phyloP scores from a whole-genome alignment of 257 asterid genomes.

The Gentiana dahurica region DNA sequence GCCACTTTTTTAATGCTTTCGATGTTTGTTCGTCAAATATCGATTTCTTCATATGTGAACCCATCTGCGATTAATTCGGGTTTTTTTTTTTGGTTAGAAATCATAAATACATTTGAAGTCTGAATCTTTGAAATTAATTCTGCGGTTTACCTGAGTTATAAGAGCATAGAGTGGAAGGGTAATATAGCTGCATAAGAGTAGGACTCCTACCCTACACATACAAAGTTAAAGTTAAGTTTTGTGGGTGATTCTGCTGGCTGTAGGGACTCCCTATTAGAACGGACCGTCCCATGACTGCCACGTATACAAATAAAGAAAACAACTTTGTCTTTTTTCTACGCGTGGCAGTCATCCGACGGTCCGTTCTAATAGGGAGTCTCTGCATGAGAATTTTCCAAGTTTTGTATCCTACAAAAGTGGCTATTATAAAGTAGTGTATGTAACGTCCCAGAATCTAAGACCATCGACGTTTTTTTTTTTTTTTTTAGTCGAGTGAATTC shows the following conservation, averaged over 20 bases:
- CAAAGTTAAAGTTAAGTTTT: background rate
- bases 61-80: constrained; percentile 43
- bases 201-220: constrained; percentile 46
- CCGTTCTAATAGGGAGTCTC: constrained; percentile 51
- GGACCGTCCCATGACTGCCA: constrained; percentile 32
- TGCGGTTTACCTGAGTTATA: constrained; percentile 52
- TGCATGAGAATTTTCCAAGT: constrained; percentile 13
- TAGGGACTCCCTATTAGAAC: too few species aligned
- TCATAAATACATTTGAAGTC: background rate
- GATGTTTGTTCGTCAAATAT: constrained; percentile 91
- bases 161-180: constrained; percentile 84
- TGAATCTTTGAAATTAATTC: background rate
- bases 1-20: constrained; percentile 90
- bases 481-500: too few species aligned
- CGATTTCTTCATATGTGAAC: constrained; percentile 72
- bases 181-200: constrained; percentile 69
- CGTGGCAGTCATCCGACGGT: background rate
- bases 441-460: too few species aligned
- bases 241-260: background rate
- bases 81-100: background rate
- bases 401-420: constrained; percentile 61
- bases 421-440: too few species aligned
- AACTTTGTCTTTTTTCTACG: constrained; percentile 2
- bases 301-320: constrained; percentile 36
- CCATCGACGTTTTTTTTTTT: too few species aligned